These are phyloP conservation scores for Diatrype stigma DNA, from an alignment of 2,329 filamentous ascomycete species.

Conservation along the genomic window DNA sequence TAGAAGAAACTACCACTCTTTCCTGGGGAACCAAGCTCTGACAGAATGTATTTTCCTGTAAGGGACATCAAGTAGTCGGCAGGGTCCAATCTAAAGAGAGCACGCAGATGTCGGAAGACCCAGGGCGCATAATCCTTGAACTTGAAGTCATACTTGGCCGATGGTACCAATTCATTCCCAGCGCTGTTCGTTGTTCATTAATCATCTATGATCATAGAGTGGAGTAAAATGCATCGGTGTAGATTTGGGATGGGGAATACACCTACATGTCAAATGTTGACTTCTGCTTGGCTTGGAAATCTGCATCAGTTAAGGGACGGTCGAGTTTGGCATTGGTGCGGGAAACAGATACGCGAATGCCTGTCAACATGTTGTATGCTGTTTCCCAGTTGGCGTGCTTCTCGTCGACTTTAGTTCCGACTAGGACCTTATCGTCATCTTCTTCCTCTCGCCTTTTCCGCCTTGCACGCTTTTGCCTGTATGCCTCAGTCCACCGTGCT, in stretches of 20 bases:
- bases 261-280: slow-evolving; percentile 97
- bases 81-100: slow-evolving; percentile 85
- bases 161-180: slow-evolving; percentile 94
- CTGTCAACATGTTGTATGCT: slow-evolving; percentile 99
- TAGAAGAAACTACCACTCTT: slow-evolving; percentile 99
- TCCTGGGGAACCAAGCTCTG: slow-evolving; percentile 91
- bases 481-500: slow-evolving; percentile 85
- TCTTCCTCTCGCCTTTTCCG: slow-evolving; percentile 82
- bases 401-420: slow-evolving; percentile 97
- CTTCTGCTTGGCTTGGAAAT: slow-evolving; percentile 93
- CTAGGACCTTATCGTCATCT: slow-evolving; percentile 89
- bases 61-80: slow-evolving; percentile 98
- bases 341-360: slow-evolving; percentile 94
- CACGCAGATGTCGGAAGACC: slow-evolving; percentile 91
- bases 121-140: slow-evolving; percentile 99
- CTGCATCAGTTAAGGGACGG: slow-evolving; percentile 79
- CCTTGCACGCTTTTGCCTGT: slow-evolving; percentile 85
- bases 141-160: slow-evolving; percentile 99
- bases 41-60: slow-evolving; percentile 97
- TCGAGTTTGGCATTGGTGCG: slow-evolving; percentile 96
- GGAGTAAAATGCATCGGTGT: neutral
- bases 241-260: neutral
- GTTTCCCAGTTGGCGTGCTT: slow-evolving; percentile 96
- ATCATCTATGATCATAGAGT: slow-evolving; percentile 13
- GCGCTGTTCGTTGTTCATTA: slow-evolving; percentile 55